A percentile compares a stretch with the other conserved stretches of the same genome.
Conservation (phyloP, 306 rosid species). For the Sphenostylis stenocarpa region DNA sequence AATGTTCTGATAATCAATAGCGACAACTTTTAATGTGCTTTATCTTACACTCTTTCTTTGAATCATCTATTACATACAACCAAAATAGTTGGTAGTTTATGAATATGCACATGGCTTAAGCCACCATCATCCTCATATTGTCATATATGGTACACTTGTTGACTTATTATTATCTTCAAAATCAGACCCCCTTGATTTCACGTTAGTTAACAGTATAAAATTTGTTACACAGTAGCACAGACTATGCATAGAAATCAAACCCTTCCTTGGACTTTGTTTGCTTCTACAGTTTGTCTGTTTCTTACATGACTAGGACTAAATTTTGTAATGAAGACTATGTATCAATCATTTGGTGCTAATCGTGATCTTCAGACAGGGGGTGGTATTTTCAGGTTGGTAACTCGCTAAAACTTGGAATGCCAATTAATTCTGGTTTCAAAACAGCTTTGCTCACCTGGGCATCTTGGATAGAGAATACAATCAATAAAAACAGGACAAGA, state of each 20-base stretch:
- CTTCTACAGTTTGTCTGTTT: not conserved
- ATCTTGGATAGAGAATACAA: constrained; percentile 69
- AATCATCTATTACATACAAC: not conserved
- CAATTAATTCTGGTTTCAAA: constrained; percentile 69
- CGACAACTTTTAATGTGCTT: not conserved
- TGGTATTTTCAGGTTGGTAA: constrained; percentile 87
- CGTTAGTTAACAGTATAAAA: not conserved
- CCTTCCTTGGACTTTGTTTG: not conserved
- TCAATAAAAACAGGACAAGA: constrained; percentile 66
- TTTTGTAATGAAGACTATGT: not conserved
- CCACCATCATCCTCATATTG: too few relatives aligned
- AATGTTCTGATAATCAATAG: not conserved
- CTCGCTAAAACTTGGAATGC: constrained; percentile 87
- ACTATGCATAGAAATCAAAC: not conserved
- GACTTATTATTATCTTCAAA: not conserved
- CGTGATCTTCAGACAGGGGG: constrained; percentile 71
- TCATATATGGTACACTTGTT: not conserved
- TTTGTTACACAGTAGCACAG: not conserved
- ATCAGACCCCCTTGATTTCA: not conserved
- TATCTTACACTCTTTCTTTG: constrained; percentile 13
- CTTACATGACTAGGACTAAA: not conserved
- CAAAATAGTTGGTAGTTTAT: not conserved
- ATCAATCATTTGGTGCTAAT: constrained; percentile 37
- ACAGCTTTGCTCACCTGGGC: constrained; percentile 80
- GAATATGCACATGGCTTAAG: not conserved